These are phyloP conservation scores for Pogostemon cablin DNA, from an alignment of 257 asterid genomes.

Conservation along the genomic window DNA sequence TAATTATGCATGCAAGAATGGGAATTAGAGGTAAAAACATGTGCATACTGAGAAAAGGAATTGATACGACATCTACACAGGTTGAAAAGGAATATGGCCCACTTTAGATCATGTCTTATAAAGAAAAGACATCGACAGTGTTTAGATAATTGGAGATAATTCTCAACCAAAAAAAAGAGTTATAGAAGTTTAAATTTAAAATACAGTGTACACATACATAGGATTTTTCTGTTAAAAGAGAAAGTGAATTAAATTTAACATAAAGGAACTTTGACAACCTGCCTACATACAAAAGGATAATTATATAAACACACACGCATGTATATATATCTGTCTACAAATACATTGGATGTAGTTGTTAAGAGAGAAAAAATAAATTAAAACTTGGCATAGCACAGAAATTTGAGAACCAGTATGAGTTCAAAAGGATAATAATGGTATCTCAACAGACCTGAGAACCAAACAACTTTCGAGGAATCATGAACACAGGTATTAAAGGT, in stretches of 20 bases:
- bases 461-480: background rate
- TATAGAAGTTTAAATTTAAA: background rate
- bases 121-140: slow-evolving; percentile 10
- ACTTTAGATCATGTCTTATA: background rate
- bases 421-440: slow-evolving; percentile 14
- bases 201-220: background rate
- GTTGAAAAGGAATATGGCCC: slow-evolving; percentile 19
- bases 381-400: background rate
- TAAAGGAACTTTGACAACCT: background rate
- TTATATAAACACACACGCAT: background rate
- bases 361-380: too few relatives aligned
- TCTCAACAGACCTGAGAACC: background rate
- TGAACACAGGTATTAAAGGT: slow-evolving; percentile 1
- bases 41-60: background rate
- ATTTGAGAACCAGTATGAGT: background rate
- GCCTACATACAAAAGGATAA: slow-evolving; percentile 8
- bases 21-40: slow-evolving; percentile 22
- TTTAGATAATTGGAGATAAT: slow-evolving; percentile 1
- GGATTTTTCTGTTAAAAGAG: background rate
- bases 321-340: too few relatives aligned
- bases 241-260: slow-evolving; percentile 1
- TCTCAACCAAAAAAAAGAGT: background rate
- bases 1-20: slow-evolving; percentile 10
- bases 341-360: too few relatives aligned
- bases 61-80: slow-evolving; percentile 11